Conservation (phyloP, 2,329 filamentous ascomycete species). For the Neopestalotiopsis clavispora region DNA sequence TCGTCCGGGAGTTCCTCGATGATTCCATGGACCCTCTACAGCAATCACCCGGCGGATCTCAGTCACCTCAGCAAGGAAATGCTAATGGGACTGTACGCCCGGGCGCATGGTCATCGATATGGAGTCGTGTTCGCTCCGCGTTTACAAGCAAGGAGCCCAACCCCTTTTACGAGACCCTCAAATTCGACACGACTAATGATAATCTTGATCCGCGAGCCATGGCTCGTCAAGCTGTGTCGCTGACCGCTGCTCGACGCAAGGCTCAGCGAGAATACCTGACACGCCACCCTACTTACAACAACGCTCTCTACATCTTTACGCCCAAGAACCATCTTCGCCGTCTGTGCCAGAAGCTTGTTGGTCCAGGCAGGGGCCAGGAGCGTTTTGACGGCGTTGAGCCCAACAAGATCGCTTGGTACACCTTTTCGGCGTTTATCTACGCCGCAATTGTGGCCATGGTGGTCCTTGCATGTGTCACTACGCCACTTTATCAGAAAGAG, state of each 20-base stretch:
- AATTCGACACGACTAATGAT: slow-evolving; percentile 75
- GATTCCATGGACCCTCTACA: slow-evolving; percentile 61
- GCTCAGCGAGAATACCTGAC: slow-evolving; percentile 90
- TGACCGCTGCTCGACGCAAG: slow-evolving; percentile 80
- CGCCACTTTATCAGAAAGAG: slow-evolving; percentile 89
- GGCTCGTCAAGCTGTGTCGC: slow-evolving; percentile 87
- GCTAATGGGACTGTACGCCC: slow-evolving; percentile 54
- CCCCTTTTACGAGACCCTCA: slow-evolving; percentile 84
- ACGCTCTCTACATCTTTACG: slow-evolving; percentile 84
- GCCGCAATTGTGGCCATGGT: slow-evolving; percentile 96
- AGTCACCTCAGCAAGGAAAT: slow-evolving; percentile 37
- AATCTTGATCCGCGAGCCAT: slow-evolving; percentile 83
- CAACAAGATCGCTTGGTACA: slow-evolving; percentile 88
- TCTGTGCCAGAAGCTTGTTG: slow-evolving; percentile 87
- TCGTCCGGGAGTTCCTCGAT: slow-evolving; percentile 93
- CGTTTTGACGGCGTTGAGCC: slow-evolving; percentile 90
- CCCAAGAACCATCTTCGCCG: slow-evolving; percentile 79
- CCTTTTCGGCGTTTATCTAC: slow-evolving; percentile 93
- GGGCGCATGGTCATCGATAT: slow-evolving; percentile 64
- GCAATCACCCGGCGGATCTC: slow-evolving; percentile 41
- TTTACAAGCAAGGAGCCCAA: slow-evolving; percentile 79
- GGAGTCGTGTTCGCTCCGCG: slow-evolving; percentile 62
- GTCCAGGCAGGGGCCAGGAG: slow-evolving; percentile 84
- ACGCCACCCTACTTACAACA: slow-evolving; percentile 90
- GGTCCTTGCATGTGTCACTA: slow-evolving; percentile 91